phyloP scores from a whole-genome alignment of 1,284 basidiomycete genomes.

The Cutaneotrichosporon sp. region DNA sequence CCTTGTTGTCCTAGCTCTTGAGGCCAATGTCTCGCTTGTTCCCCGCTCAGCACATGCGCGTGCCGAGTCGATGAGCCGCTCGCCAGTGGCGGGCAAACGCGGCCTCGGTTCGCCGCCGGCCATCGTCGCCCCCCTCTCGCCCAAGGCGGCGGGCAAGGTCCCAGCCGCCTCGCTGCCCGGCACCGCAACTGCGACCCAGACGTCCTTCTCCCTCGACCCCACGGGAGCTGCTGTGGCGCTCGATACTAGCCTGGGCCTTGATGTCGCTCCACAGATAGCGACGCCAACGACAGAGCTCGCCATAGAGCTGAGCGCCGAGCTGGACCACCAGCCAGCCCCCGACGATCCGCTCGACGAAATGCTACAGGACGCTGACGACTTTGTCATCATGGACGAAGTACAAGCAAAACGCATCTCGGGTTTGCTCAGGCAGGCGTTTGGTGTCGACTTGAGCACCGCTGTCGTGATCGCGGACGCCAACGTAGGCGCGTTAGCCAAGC shows the following conservation, averaged over 20 bases:
- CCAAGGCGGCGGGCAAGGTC: not conserved
- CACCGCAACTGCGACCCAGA: not conserved
- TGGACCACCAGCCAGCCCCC: slow-evolving; percentile 13
- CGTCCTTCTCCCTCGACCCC: not conserved
- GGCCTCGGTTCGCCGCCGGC: not conserved
- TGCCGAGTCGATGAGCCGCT: slow-evolving; percentile 10
- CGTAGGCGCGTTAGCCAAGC: slow-evolving; percentile 71
- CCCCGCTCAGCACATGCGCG: slow-evolving; percentile 60
- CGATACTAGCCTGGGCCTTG: not conserved
- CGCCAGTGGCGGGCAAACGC: not conserved
- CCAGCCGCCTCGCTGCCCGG: not conserved
- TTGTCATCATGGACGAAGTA: slow-evolving; percentile 83
- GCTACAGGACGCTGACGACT: slow-evolving; percentile 76
- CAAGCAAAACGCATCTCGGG: slow-evolving; percentile 84
- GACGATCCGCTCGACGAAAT: slow-evolving; percentile 29
- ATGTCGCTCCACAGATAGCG: not conserved
- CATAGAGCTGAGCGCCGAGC: slow-evolving; percentile 17
- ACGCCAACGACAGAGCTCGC: slow-evolving; percentile 1
- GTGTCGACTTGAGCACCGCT: slow-evolving; percentile 81
- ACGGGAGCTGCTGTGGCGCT: not conserved
- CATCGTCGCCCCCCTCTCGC: not conserved
- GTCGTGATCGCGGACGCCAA: slow-evolving; percentile 94
- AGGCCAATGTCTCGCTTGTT: slow-evolving; percentile 76
- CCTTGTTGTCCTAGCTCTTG: slow-evolving; percentile 81
- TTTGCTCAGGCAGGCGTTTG: slow-evolving; percentile 75